Percentiles rank a stretch among this genome's conserved stretches.
phyloP scores from a whole-genome alignment of 2,329 filamentous ascomycete genomes.

The Alternaria dauci region DNA sequence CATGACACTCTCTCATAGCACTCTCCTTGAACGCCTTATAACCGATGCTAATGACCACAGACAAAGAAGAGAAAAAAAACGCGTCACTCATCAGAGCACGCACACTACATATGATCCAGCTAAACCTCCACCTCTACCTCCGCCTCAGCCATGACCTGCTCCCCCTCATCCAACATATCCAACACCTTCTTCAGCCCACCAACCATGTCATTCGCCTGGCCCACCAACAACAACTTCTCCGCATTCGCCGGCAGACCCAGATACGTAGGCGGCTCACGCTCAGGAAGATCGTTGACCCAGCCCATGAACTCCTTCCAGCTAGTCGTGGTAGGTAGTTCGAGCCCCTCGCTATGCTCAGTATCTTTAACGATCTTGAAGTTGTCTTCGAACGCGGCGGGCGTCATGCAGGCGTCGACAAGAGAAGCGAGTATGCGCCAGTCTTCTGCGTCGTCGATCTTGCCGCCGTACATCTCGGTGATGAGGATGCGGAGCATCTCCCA shows the following conservation, averaged over 20 bases:
- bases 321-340: conserved; percentile 82
- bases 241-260: conserved; percentile 93
- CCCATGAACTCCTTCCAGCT: conserved; percentile 83
- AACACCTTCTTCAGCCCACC: conserved; percentile 84
- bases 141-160: conserved; percentile 81
- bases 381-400: conserved; percentile 88
- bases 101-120: not conserved
- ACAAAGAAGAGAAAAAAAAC: not conserved
- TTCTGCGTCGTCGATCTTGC: conserved; percentile 91
- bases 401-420: conserved; percentile 81
- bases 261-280: conserved; percentile 95
- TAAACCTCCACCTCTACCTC: conserved; percentile 27
- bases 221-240: conserved; percentile 92
- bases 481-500: conserved; percentile 96
- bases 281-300: conserved; percentile 92
- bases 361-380: conserved; percentile 84
- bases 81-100: not conserved
- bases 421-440: conserved; percentile 79
- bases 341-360: conserved; percentile 62
- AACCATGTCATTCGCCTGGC: conserved; percentile 85
- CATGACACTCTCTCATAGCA: not conserved
- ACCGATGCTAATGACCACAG: not conserved
- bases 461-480: conserved; percentile 93
- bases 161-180: conserved; percentile 89
- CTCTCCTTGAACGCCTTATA: not conserved